A percentile compares a stretch with the other conserved stretches of the same genome.
Evolutionary conservation across 352 stramenopile genomes (phyloP).

Genomic region (Pythium pyrilobum): DNA sequence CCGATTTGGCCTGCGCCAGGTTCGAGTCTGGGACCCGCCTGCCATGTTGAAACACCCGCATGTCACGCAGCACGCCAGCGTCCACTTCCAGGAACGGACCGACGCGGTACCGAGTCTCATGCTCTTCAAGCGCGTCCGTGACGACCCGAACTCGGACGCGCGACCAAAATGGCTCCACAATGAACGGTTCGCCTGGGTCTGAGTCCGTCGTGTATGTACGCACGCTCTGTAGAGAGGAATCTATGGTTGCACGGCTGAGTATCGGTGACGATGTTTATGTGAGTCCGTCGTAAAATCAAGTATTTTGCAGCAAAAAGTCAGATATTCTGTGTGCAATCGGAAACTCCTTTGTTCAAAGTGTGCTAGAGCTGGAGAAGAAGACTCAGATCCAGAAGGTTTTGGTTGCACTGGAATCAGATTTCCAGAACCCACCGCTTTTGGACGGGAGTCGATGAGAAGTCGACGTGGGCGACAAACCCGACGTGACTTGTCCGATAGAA

Average conservation of each 20-base stretch:
- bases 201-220: not conserved
- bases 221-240: too few relatives aligned
- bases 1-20: slow-evolving; percentile 1
- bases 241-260: too few relatives aligned
- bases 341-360: not conserved
- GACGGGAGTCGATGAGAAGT: too few relatives aligned
- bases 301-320: too few relatives aligned
- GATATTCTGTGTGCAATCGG: too few relatives aligned
- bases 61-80: slow-evolving; percentile 22
- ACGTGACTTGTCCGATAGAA: too few relatives aligned
- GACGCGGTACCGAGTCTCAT: slow-evolving; percentile 57
- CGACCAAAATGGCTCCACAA: slow-evolving; percentile 43
- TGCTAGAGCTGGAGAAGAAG: too few relatives aligned
- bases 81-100: slow-evolving; percentile 26
- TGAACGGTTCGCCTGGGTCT: slow-evolving; percentile 59
- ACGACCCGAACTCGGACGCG: slow-evolving; percentile 1
- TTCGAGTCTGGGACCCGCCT: slow-evolving; percentile 56
- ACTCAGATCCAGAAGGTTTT: not conserved
- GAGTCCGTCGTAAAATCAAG: too few relatives aligned
- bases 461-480: too few relatives aligned
- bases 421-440: not conserved
- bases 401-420: slow-evolving; percentile 1
- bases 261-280: too few relatives aligned
- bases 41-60: slow-evolving; percentile 16
- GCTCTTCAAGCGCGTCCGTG: slow-evolving; percentile 28